A percentile compares a stretch with the other conserved stretches of the same genome.
Conservation (phyloP, 2,329 filamentous ascomycete genomes). For the Setomelanomma holmii region DNA sequence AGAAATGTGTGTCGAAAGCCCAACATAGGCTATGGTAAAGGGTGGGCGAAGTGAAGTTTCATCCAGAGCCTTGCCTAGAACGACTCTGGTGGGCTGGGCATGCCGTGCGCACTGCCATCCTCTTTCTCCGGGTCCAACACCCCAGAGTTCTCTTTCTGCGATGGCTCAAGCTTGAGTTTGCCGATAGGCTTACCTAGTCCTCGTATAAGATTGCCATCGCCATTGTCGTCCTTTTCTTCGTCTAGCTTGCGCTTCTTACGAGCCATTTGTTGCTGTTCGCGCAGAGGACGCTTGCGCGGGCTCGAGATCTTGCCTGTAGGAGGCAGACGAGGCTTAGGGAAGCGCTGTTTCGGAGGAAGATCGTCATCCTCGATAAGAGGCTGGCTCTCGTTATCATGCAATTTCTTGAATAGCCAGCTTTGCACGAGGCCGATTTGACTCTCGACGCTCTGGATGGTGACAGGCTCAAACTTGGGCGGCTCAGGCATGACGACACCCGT, state of each 20-base stretch:
- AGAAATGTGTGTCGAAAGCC: background rate
- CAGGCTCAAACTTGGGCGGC: slow-evolving; percentile 73
- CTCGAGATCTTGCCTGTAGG: slow-evolving; percentile 87
- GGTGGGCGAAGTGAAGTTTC: too few species aligned
- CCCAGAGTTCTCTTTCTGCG: slow-evolving; percentile 66
- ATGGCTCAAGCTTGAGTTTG: slow-evolving; percentile 56
- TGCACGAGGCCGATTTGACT: slow-evolving; percentile 86
- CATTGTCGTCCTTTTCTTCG: slow-evolving; percentile 51
- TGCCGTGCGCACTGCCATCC: slow-evolving; percentile 70
- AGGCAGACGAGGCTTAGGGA: slow-evolving; percentile 66
- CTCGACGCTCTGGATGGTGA: slow-evolving; percentile 79
- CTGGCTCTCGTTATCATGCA: slow-evolving; percentile 82
- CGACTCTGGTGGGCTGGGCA: slow-evolving; percentile 84
- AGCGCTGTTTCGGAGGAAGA: slow-evolving; percentile 86
- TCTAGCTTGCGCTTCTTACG: slow-evolving; percentile 84
- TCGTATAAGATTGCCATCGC: slow-evolving; percentile 38
- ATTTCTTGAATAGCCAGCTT: slow-evolving; percentile 88
- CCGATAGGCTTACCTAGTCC: slow-evolving; percentile 64
- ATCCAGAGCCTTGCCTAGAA: too few species aligned
- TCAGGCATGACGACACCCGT: slow-evolving; percentile 70
- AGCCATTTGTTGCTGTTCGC: slow-evolving; percentile 81
- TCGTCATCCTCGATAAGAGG: slow-evolving; percentile 94
- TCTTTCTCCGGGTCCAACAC: slow-evolving; percentile 70
- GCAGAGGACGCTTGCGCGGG: slow-evolving; percentile 80
- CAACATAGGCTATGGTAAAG: too few species aligned